phyloP scores from a whole-genome alignment of 116 monocot species.

The Papilionanthe hybrid region DNA sequence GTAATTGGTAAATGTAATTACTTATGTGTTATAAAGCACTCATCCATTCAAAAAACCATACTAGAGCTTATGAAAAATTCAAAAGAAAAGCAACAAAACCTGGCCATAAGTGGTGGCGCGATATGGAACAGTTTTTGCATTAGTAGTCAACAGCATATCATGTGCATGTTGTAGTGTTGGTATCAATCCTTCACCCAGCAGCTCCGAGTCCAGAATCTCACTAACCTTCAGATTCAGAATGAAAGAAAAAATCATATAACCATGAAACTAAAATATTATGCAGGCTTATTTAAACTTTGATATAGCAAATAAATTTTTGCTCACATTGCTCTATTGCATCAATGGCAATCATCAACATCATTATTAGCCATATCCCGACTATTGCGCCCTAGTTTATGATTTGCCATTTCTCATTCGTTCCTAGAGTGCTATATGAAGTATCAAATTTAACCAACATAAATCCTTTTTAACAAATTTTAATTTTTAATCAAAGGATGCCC shows the following conservation, averaged over 20 bases:
- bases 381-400: background rate
- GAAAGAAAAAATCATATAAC: background rate
- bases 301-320: background rate
- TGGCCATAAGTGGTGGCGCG: constrained; percentile 85
- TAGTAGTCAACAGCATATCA: constrained; percentile 67
- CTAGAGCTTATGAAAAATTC: background rate
- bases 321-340: background rate
- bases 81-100: constrained; percentile 29
- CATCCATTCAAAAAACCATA: background rate
- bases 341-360: background rate
- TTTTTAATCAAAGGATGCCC: background rate
- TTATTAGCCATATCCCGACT: background rate
- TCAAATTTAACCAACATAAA: background rate
- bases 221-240: constrained; percentile 50
- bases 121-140: constrained; percentile 77
- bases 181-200: constrained; percentile 96
- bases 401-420: background rate
- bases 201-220: constrained; percentile 93
- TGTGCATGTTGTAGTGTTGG: constrained; percentile 95
- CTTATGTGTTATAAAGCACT: background rate
- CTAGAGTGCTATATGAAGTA: background rate
- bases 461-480: background rate
- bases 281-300: background rate
- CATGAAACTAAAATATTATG: background rate
- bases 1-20: background rate